Conservation (phyloP, 2,329 filamentous ascomycete genomes). For the Trichoderma polysporum region DNA sequence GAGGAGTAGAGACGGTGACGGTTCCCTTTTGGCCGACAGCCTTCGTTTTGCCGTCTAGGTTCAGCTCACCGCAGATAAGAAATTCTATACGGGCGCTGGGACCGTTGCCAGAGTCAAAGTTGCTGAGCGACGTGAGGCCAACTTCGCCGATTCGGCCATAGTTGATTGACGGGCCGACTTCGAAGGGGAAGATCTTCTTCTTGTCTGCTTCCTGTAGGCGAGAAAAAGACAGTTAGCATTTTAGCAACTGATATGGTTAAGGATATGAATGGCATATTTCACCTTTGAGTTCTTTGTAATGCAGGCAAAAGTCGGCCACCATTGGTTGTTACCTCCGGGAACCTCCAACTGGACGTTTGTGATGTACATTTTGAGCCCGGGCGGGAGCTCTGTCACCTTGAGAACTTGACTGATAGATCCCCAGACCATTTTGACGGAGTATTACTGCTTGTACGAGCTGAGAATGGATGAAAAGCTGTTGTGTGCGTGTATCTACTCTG, state of each 20-base stretch:
- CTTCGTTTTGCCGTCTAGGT: background rate
- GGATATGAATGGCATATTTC: background rate
- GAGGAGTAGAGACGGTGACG: background rate
- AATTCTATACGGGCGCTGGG: background rate
- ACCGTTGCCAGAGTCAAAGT: background rate
- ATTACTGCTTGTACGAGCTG: background rate
- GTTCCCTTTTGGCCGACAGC: background rate
- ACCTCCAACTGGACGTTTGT: background rate
- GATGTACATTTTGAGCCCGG: background rate
- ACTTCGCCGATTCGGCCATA: background rate
- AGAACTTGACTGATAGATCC: background rate
- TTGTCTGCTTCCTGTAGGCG: background rate
- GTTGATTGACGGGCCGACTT: background rate
- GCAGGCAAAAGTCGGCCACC: background rate
- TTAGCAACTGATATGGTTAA: no score
- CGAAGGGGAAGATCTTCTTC: background rate
- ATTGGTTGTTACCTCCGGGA: background rate
- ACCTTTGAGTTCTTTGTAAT: background rate
- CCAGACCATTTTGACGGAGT: background rate
- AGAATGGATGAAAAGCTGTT: background rate
- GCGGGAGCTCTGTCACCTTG: background rate
- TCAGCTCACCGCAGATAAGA: background rate
- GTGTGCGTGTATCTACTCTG: background rate
- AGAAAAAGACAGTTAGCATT: background rate
- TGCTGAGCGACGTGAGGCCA: background rate